Conservation (phyloP, 257 asterid species). For the Jacaranda copaia region DNA sequence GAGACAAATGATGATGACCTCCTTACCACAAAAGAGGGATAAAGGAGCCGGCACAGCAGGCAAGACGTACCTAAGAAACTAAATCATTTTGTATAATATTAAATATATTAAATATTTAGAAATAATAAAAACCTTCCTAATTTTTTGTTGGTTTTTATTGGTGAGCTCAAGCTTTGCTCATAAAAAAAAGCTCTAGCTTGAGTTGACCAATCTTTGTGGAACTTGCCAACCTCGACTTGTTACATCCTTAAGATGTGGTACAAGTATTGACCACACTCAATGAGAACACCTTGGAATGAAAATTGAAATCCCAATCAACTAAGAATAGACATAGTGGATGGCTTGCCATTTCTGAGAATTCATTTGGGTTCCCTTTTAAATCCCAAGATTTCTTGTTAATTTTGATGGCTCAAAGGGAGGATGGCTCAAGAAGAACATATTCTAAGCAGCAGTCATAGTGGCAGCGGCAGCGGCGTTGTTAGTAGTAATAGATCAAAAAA, state of each 20-base stretch:
- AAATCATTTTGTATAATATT: no score
- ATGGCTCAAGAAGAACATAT: conserved; percentile 65
- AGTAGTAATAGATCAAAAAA: conserved; percentile 44
- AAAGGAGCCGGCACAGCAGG: no score
- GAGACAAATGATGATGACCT: no score
- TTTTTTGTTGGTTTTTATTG: neutral
- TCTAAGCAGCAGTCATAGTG: conserved; percentile 36
- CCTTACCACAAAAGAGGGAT: no score
- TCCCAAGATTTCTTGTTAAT: conserved; percentile 22
- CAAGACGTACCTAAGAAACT: no score
- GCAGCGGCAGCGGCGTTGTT: conserved; percentile 28
- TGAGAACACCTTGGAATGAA: no score
- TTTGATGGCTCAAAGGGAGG: conserved; percentile 44
- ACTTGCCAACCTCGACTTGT: no score
- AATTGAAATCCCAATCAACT: no score
- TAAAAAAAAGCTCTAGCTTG: neutral
- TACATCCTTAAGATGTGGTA: neutral
- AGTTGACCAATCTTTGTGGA: neutral
- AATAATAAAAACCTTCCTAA: no score
- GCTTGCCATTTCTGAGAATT: conserved; percentile 32
- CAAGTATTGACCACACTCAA: no score
- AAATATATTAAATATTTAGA: no score
- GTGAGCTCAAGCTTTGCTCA: no score
- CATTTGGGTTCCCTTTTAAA: conserved; percentile 35
- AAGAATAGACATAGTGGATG: conserved; percentile 31